A percentile compares a stretch with the other conserved stretches of the same genome.
Conservation (phyloP, 2,329 filamentous ascomycete genomes). For the Trichoderma guizhouense region DNA sequence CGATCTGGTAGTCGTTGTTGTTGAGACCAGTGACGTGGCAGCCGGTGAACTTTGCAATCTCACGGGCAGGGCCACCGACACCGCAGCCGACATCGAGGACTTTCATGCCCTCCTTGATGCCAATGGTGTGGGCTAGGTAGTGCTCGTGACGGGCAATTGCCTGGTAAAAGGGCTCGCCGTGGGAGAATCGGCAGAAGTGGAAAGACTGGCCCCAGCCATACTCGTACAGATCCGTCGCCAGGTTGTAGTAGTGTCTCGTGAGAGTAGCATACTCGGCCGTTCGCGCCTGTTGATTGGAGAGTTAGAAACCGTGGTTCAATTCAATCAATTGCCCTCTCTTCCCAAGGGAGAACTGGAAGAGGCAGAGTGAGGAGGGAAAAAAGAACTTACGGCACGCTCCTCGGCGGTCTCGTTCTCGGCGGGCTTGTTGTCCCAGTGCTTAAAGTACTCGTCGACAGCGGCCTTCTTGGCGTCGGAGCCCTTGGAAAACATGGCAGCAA, state of each 20-base stretch:
- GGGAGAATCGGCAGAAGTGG: slow-evolving; percentile 91
- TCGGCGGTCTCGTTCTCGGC: slow-evolving; percentile 58
- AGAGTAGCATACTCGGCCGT: slow-evolving; percentile 87
- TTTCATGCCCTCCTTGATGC: slow-evolving; percentile 73
- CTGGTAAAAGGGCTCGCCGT: slow-evolving; percentile 78
- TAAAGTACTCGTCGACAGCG: slow-evolving; percentile 89
- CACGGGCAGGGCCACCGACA: slow-evolving; percentile 88
- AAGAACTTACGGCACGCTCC: slow-evolving; percentile 18
- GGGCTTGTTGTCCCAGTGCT: slow-evolving; percentile 89
- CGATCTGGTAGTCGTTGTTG: slow-evolving; percentile 97
- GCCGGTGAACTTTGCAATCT: slow-evolving; percentile 90
- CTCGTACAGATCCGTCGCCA: slow-evolving; percentile 88
- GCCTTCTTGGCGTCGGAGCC: slow-evolving; percentile 70
- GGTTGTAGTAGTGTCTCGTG: slow-evolving; percentile 94
- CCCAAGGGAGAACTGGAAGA: accelerated
- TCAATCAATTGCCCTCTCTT: neutral
- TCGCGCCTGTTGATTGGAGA: slow-evolving; percentile 54
- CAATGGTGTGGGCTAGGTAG: slow-evolving; percentile 84
- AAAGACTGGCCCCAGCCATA: slow-evolving; percentile 91
- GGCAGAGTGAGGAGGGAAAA: neutral
- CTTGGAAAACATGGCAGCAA: slow-evolving; percentile 83
- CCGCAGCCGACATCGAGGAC: slow-evolving; percentile 95
- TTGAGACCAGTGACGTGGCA: slow-evolving; percentile 84
- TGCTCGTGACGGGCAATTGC: slow-evolving; percentile 93
- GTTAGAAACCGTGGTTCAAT: slow-evolving; percentile 57